Conservation (phyloP, 495 filamentous ascomycete genomes). For the Pseudoneurospora amorphoporcata region DNA sequence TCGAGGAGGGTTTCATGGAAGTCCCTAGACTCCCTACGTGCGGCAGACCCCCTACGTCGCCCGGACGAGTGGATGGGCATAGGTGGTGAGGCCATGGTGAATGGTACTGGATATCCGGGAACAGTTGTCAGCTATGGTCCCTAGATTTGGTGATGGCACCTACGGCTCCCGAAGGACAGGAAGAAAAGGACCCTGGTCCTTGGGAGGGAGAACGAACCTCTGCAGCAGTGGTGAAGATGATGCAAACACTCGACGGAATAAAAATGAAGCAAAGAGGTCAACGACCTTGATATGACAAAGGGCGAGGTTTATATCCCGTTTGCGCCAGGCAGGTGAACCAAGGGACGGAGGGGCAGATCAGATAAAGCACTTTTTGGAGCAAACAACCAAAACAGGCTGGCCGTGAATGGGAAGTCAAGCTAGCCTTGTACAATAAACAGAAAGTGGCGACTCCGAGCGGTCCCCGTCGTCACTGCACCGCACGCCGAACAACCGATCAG, state of each 20-base stretch:
- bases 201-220: not conserved
- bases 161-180: not conserved
- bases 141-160: not conserved
- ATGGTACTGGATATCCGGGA: not conserved
- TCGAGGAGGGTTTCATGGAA: not conserved
- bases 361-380: not conserved
- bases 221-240: not conserved
- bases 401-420: not conserved
- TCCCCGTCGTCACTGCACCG: not conserved
- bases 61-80: not conserved
- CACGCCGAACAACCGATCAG: not conserved
- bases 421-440: not conserved
- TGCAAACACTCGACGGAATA: not conserved
- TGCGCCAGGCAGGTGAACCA: not conserved
- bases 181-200: not conserved
- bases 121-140: not conserved
- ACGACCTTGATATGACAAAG: not conserved
- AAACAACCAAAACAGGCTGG: not conserved
- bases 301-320: not conserved
- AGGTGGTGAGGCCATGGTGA: not conserved
- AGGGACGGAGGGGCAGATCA: not conserved
- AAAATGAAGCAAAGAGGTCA: not conserved
- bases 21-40: not conserved
- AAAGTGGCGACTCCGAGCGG: not conserved
- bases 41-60: not conserved